Percentiles rank a stretch among this genome's conserved stretches.
phyloP scores from a whole-genome alignment of 768 basidiomycete species.

The Saitozyma sp. region DNA sequence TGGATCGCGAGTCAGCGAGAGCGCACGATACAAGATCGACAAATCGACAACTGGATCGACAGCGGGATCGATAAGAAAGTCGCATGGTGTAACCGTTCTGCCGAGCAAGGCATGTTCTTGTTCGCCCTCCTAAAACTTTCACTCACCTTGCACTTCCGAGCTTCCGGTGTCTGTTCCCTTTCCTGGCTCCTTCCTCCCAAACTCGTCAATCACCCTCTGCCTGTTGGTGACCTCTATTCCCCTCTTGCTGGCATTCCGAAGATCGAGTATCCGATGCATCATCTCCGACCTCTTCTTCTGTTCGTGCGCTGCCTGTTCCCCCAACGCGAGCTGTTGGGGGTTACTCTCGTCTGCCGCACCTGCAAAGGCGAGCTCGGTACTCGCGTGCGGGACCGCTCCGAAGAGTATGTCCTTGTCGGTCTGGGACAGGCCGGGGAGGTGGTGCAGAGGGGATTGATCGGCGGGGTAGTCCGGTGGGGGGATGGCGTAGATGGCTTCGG shows the following conservation, averaged over 20 bases:
- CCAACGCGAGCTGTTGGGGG: too few relatives aligned
- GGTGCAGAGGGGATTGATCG: constrained; percentile 23
- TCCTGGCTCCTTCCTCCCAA: constrained; percentile 63
- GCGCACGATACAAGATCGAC: background rate
- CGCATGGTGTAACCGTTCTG: too few relatives aligned
- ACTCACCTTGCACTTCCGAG: constrained; percentile 84
- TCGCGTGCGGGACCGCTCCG: constrained; percentile 63
- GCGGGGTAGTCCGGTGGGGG: constrained; percentile 31
- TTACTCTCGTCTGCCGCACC: too few relatives aligned
- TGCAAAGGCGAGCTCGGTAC: constrained; percentile 52
- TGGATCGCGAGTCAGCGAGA: too few relatives aligned
- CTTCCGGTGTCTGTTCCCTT: constrained; percentile 68
- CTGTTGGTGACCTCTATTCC: constrained; percentile 89
- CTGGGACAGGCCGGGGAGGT: constrained; percentile 28
- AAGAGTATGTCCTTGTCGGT: constrained; percentile 67
- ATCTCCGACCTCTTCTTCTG: constrained; percentile 48
- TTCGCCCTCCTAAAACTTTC: too few relatives aligned
- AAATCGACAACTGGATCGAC: background rate
- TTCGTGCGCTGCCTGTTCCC: background rate
- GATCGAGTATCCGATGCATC: constrained; percentile 72
- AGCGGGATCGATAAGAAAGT: too few relatives aligned
- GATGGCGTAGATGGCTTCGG: constrained; percentile 23
- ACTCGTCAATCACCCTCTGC: constrained; percentile 71
- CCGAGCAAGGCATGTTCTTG: too few relatives aligned
- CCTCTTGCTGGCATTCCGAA: constrained; percentile 80